phyloP scores from a whole-genome alignment of 2,329 filamentous ascomycete species.

The Calonectria naviculata region DNA sequence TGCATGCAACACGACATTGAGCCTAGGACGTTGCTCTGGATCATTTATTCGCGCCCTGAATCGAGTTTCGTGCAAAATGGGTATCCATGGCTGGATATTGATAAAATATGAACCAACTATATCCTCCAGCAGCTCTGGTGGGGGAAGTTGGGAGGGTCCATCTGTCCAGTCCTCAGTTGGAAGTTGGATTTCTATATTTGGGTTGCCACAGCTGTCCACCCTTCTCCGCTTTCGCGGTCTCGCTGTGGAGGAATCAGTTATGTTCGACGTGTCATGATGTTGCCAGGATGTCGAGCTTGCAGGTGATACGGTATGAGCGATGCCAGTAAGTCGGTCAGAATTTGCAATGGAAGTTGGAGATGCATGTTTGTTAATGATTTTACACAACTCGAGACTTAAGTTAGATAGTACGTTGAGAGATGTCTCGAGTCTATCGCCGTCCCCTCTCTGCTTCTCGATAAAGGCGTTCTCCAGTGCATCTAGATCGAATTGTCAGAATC shows the following conservation, averaged over 20 bases:
- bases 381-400: conserved; percentile 3
- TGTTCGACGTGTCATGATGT: background rate
- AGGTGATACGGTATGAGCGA: background rate
- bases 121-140: conserved; percentile 31
- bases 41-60: conserved; percentile 34
- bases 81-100: conserved; percentile 36
- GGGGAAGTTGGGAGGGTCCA: conserved; percentile 19
- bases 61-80: conserved; percentile 31
- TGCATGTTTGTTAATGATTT: conserved; percentile 5
- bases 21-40: conserved; percentile 26
- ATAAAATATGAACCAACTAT: conserved; percentile 34
- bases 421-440: background rate
- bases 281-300: background rate
- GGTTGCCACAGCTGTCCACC: conserved; percentile 34
- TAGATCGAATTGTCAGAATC: background rate
- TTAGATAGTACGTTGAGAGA: conserved; percentile 14
- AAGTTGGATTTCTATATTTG: conserved; percentile 30
- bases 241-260: background rate
- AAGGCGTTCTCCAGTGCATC: conserved; percentile 11
- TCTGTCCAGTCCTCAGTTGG: conserved; percentile 27
- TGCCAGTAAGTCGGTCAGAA: background rate
- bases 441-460: conserved; percentile 10
- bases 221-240: conserved; percentile 30
- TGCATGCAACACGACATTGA: conserved; percentile 28
- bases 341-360: background rate